Evolutionary conservation across 257 asterid genomes (phyloP).

Genomic region (Ophiorrhiza pumila): DNA sequence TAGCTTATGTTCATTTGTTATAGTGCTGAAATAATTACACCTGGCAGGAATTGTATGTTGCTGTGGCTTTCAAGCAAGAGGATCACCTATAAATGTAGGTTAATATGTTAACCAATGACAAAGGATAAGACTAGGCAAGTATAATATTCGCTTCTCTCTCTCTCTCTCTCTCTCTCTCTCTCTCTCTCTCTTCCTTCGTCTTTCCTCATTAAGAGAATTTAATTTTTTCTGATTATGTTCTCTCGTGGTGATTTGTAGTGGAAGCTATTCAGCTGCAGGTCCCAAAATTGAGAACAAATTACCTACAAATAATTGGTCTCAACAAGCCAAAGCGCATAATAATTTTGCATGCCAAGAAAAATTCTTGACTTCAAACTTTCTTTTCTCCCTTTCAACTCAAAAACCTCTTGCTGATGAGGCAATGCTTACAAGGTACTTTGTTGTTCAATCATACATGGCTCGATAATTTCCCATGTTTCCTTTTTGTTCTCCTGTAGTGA

Average conservation of each 20-base stretch:
- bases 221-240: conserved; percentile 2
- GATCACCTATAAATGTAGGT: conserved; percentile 19
- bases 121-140: conserved; percentile 48
- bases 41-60: conserved; percentile 7
- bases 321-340: conserved; percentile 64
- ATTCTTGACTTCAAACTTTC: conserved; percentile 58
- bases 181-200: not conserved
- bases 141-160: conserved; percentile 7
- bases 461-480: not conserved
- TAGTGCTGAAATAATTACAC: conserved; percentile 9
- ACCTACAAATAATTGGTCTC: conserved; percentile 62
- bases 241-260: conserved; percentile 32
- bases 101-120: conserved; percentile 29
- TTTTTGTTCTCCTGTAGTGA: not conserved
- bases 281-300: conserved; percentile 28
- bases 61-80: conserved; percentile 18
- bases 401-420: conserved; percentile 48
- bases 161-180: too few relatives aligned
- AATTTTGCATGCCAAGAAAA: conserved; percentile 56
- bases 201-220: not conserved
- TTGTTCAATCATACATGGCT: not conserved
- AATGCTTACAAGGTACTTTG: conserved; percentile 50
- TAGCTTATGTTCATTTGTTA: not conserved
- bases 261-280: conserved; percentile 34
- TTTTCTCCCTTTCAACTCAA: conserved; percentile 66